A percentile compares a stretch with the other conserved stretches of the same genome.
These are phyloP conservation scores for Metschnikowia orientalis DNA, from an alignment of 805 yeast species.

Conservation along the genomic window DNA sequence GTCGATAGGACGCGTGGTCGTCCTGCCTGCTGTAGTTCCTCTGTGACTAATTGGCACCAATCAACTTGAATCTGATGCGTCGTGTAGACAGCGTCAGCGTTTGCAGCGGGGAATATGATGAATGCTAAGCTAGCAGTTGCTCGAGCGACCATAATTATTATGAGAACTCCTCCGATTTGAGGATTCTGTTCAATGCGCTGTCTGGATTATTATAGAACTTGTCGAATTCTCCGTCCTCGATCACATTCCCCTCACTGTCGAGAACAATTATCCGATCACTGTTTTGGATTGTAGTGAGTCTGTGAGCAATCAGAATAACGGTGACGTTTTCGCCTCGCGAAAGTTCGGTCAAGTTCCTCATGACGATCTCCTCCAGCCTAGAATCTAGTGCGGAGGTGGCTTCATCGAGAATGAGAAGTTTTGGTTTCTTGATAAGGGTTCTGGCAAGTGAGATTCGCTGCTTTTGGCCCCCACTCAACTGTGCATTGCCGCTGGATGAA, in stretches of 20 bases:
- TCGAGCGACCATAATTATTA: no score
- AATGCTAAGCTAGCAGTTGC: no score
- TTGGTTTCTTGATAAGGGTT: constrained; percentile 73
- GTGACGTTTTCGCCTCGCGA: constrained; percentile 47
- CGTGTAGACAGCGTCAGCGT: no score
- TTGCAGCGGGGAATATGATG: no score
- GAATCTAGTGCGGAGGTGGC: constrained; percentile 94
- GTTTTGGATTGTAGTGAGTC: constrained; percentile 81
- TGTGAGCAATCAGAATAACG: constrained; percentile 85
- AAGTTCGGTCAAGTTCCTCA: constrained; percentile 60
- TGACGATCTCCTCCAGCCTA: constrained; percentile 80
- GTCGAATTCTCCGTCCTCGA: constrained; percentile 61
- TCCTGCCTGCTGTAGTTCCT: no score
- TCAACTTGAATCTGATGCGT: no score
- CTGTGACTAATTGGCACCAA: no score
- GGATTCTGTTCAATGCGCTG: constrained; percentile 43
- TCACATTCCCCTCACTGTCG: constrained; percentile 48
- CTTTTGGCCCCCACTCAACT: constrained; percentile 91
- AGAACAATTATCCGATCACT: constrained; percentile 79
- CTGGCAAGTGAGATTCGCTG: constrained; percentile 91
- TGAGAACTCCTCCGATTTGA: constrained; percentile 27
- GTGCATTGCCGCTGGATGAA: constrained; percentile 63
- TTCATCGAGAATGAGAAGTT: constrained; percentile 81
- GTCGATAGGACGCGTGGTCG: no score
- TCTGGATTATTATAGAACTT: constrained; percentile 44